Evolutionary conservation across 345 rosid genomes (phyloP), one percentile per base, ranked within the genome.

Genomic region (Dimocarpus longan): DNA sequence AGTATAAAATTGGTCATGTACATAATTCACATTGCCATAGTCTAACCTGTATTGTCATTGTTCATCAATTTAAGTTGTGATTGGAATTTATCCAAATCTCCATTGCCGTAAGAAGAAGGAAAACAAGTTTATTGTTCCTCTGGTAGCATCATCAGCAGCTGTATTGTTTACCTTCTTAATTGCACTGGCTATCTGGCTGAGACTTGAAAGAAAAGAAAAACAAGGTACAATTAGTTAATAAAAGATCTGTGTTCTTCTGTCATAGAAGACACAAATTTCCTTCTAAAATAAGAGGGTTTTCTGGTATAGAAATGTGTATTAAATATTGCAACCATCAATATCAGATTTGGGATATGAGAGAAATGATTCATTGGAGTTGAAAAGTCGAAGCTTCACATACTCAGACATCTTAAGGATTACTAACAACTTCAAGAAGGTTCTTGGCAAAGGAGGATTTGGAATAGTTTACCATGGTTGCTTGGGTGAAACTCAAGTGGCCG

Each of bases 381-480:
- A 85, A 76, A 82, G 75, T 50, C 81, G 26, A 39, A 69, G 44
- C 1, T 87, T 90, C 57, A 80, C 80, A 5, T 85, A 80, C 24
- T 26, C 82, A 2, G 88, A 88, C 56, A 70, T 92, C 15, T 0
- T 28, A 10, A 72, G 5, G 1, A 85, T 89, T 21, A 89, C 93
- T 4, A 65, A 83, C 40, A 87, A 90, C 73, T 92, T 92, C 52
- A 46, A 76, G 62, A 83, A 21, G 71, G 18, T 81, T 37, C 80
- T 87, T 52, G 92, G 96, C 13, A 76, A 84, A 82, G 96, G 93
- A 80, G 93, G 92, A 6, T 90, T 89, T 74, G 96, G 96, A 80
- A 73, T 67, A 1, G 96, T 92, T 48, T 90, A 85, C 73, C 84
- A 73, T 71, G 93, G 92, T 3, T 63, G 7, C 50, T 80, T 88